Base-by-base conservation (phyloP, 1,284 basidiomycete genomes). In the Cutaneotrichosporon dermatis region DNA sequence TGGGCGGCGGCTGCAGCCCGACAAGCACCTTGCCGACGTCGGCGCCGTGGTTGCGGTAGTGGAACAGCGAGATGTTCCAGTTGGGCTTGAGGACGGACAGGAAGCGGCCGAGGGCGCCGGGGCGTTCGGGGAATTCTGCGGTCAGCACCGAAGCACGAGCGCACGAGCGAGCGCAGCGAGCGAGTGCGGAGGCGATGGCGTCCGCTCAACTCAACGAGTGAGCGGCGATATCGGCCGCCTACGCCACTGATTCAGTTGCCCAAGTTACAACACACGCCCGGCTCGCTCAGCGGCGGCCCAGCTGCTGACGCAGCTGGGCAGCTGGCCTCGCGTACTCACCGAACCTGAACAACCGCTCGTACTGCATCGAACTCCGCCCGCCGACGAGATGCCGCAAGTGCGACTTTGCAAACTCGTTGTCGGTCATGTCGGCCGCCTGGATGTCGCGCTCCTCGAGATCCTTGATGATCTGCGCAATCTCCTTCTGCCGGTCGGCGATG, bases 31-130 rank as follows among this genome's bases (percentile, higher is more conserved):
- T 94, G 39, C 91, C 92, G 37, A 96, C 82, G 73, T 97, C 93
- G 69, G 88, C 92, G 37, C 95, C 95, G 68, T 99, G 94, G 76
- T 97, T 97, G 60, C 95, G 84, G 79, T 99, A 99, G 76, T 99
- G 96, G 81, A 98, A 99, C 62, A 99, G 78, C 1, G 91, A 89
- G 55, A 99, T 91, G 78, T 96, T 98, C 92, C 94, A 98, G 12
- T 86, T 88, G 36, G 84, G 82, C 54, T 88, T 88, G 55, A 99
- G 76, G 4, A 88, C 88, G 16, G 86, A 80, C 64, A 97, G 81
- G 81, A 99, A 99, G 68, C 89, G 90, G 50, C 89, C 85, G 59
- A 99, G 80, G 1, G 95, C 95, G 4, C 88, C 89, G 4, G 93
- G 95, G 57, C 95, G 82, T 77, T 99, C 96, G 2, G 96, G 96